These are phyloP conservation scores for Candida broadrunensis DNA, from an alignment of 805 yeast genomes.

Conservation along the genomic window DNA sequence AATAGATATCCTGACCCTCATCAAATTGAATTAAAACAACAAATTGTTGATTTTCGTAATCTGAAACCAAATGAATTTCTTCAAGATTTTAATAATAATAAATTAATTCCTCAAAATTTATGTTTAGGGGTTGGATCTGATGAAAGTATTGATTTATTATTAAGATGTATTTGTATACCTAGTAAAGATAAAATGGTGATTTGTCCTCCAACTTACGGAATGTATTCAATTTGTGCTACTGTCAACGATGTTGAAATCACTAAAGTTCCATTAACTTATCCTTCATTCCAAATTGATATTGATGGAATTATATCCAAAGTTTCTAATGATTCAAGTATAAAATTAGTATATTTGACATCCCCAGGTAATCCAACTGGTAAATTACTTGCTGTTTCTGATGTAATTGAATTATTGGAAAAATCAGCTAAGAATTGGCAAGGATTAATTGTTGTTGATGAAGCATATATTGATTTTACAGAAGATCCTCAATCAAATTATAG, in stretches of 20 bases:
- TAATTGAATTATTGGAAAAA: constrained; percentile 41
- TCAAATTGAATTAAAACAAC: constrained; percentile 71
- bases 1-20: constrained; percentile 98
- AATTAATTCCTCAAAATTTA: constrained; percentile 60
- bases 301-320: constrained; percentile 53
- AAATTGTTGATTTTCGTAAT: constrained; percentile 72
- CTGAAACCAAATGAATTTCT: constrained; percentile 30
- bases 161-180: constrained; percentile 82
- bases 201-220: constrained; percentile 96
- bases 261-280: constrained; percentile 59
- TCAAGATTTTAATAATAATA: constrained; percentile 6
- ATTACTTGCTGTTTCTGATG: constrained; percentile 41
- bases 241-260: constrained; percentile 84
- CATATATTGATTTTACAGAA: constrained; percentile 80
- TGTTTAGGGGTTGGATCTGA: constrained; percentile 98
- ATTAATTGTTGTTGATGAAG: constrained; percentile 86
- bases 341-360: constrained; percentile 80
- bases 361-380: constrained; percentile 97
- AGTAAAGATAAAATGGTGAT: constrained; percentile 76
- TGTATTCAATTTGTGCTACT: constrained; percentile 89
- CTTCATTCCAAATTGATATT: constrained; percentile 57
- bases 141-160: constrained; percentile 86
- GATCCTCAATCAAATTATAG: constrained; percentile 9
- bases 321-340: constrained; percentile 57
- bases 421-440: constrained; percentile 59